Percentiles rank a stretch among this genome's conserved stretches.
phyloP scores from a whole-genome alignment of 164 flowering plant species.

The Saururus chinensis region DNA sequence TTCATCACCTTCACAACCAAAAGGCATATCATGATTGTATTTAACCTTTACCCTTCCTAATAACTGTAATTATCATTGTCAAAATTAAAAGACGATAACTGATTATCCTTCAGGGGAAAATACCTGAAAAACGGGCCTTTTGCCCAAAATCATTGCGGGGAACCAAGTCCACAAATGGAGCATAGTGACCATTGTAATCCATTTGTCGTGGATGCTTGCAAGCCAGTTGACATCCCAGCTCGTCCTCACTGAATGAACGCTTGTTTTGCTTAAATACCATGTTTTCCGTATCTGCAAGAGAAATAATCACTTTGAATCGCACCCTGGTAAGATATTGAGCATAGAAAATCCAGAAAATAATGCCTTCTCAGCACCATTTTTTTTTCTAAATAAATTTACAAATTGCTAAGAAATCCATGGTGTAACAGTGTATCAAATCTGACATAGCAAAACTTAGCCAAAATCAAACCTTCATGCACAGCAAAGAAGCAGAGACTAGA shows the following conservation, averaged over 20 bases:
- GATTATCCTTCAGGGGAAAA: neutral
- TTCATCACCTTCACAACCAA: constrained; percentile 7
- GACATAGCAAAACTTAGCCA: no score
- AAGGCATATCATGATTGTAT: neutral
- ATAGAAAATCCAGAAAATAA: neutral
- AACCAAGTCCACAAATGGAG: constrained; percentile 11
- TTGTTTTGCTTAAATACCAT: constrained; percentile 30
- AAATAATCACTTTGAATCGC: neutral
- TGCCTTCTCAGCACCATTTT: neutral
- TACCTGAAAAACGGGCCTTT: constrained; percentile 23
- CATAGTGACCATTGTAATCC: constrained; percentile 14
- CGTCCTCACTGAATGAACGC: constrained; percentile 31
- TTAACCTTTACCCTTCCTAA: neutral
- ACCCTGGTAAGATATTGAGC: neutral
- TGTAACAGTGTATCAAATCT: no score
- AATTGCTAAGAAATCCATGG: no score
- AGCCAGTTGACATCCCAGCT: constrained; percentile 16
- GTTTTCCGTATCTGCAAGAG: constrained; percentile 19
- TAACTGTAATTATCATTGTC: neutral
- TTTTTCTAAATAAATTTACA: no score
- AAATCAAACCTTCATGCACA: no score
- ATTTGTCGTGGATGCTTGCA: constrained; percentile 26
- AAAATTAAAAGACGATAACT: neutral
- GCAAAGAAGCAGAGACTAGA: no score
- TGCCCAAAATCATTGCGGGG: constrained; percentile 7